Evolutionary conservation across 1,284 basidiomycete species (phyloP).

Genomic region (Microbotryum saponariae): DNA sequence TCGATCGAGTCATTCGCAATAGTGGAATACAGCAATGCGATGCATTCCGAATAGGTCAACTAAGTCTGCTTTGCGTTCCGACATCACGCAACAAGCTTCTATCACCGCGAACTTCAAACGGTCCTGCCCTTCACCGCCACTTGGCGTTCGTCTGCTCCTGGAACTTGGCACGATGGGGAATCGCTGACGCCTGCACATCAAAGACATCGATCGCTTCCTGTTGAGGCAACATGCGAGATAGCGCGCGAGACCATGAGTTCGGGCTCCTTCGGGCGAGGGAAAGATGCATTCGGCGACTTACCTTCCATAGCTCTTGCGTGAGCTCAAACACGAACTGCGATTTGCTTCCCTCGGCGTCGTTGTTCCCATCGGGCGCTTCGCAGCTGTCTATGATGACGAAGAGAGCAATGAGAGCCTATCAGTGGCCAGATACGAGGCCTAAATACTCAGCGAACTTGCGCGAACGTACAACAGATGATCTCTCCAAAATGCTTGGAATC

Average conservation of each 20-base stretch:
- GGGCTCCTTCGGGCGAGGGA: not conserved
- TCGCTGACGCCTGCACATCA: conserved; percentile 54
- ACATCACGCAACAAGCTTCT: no score
- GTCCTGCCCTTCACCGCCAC: no score
- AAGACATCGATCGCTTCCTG: conserved; percentile 74
- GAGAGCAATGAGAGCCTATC: not conserved
- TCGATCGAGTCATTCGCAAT: no score
- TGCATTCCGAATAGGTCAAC: no score
- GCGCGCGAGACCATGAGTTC: not conserved
- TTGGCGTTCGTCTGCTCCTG: not conserved
- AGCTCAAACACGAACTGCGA: conserved; percentile 79
- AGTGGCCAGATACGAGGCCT: not conserved
- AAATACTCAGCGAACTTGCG: not conserved
- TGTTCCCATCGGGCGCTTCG: conserved; percentile 51
- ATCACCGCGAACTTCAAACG: no score
- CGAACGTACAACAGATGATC: conserved; percentile 60
- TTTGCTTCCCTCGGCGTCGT: conserved; percentile 55
- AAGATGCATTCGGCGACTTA: conserved; percentile 38
- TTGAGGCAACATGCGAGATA: not conserved
- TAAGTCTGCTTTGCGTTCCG: no score
- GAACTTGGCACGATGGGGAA: conserved; percentile 40
- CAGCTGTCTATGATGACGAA: conserved; percentile 11
- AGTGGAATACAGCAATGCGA: no score
- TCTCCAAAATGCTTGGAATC: conserved; percentile 55
- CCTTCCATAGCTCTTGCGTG: conserved; percentile 72